Base-by-base conservation (phyloP, 2,329 filamentous ascomycete genomes). In the Trichoderma citrinoviride region DNA sequence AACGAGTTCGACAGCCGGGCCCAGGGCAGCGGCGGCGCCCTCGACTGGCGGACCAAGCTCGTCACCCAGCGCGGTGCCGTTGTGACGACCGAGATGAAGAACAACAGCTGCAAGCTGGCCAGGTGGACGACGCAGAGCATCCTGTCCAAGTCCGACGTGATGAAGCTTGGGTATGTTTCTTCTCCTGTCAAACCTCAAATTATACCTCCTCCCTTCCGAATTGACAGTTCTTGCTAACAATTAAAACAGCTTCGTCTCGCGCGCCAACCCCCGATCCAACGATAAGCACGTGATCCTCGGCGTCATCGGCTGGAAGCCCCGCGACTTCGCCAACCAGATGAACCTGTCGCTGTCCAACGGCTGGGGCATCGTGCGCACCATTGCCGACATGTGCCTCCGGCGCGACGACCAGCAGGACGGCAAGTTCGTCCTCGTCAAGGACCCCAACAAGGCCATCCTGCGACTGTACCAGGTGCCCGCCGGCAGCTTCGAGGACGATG, bases 1-100 rank as follows among this genome's bases (percentile, higher is more conserved):
- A 99, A 99, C 83, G 95, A 99, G 83, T 99, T 98, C 76, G 95
- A 99, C 82, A 93, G 88, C 87, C 97, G 97, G 84, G 95, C 95
- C 25, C 93, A 96, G 77, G 95, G 95, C 72, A 92, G 91, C 70
- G 95, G 95, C 71, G 93, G 94, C 69, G 95, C 95, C 63, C 85
- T 99, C 60, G 95, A 99, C 85, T 99, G 95, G 95, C 87, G 95
- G 77, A 90, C 89, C 71, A 99, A 99, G 86, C 87, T 99, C 67
- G 90, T 91, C 69, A 92, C 89, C 72, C 93, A 97, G 83, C 90
- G 95, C 74, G 95, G 95, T 87, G 95, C 95, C 65, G 94, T 99
- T 49, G 91, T 99, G 27, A 95, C 95, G 21, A 99, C 95, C 14
- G 95, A 99, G 83, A 99, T 99, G 95, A 99, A 99, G 91, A 99